Conservation (phyloP, 2,329 filamentous ascomycete genomes). For the Penicillium sclerotiorum region DNA sequence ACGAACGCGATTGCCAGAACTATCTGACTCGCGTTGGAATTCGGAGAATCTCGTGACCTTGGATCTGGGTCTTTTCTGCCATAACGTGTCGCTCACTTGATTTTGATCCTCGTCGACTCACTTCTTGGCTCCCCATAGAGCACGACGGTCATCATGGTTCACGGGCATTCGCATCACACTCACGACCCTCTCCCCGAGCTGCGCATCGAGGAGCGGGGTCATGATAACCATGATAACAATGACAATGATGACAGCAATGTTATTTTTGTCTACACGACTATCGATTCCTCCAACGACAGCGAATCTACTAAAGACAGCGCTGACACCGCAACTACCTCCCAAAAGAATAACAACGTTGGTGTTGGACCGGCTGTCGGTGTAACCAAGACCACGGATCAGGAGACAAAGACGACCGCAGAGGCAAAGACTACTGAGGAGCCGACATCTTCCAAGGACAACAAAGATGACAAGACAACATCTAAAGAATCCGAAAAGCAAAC, state of each 20-base stretch:
- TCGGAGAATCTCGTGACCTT: neutral
- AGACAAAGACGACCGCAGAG: conserved; percentile 16
- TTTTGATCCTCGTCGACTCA: conserved; percentile 1
- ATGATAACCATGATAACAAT: conserved; percentile 14
- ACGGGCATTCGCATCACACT: conserved; percentile 34
- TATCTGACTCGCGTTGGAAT: conserved; percentile 24
- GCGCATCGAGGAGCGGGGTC: conserved; percentile 17
- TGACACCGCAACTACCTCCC: conserved; percentile 16
- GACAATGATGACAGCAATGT: conserved; percentile 10
- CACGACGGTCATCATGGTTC: conserved; percentile 28
- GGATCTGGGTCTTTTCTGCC: conserved; percentile 6
- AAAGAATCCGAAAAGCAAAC: conserved; percentile 11
- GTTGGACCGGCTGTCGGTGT: conserved; percentile 34
- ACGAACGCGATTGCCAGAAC: conserved; percentile 15
- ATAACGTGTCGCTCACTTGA: conserved; percentile 10
- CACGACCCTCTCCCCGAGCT: conserved; percentile 23
- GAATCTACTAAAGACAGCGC: conserved; percentile 8
- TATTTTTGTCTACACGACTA: conserved; percentile 57
- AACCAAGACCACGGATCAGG: conserved; percentile 16
- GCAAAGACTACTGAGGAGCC: conserved; percentile 5
- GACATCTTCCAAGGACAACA: neutral
- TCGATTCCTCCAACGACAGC: conserved; percentile 6
- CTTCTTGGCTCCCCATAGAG: neutral
- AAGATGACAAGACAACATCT: conserved; percentile 12
- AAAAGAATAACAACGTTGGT: conserved; percentile 16